phyloP scores from a whole-genome alignment of 371 early-diverging fungal genomes.

The Choanephora cucurbitarum region DNA sequence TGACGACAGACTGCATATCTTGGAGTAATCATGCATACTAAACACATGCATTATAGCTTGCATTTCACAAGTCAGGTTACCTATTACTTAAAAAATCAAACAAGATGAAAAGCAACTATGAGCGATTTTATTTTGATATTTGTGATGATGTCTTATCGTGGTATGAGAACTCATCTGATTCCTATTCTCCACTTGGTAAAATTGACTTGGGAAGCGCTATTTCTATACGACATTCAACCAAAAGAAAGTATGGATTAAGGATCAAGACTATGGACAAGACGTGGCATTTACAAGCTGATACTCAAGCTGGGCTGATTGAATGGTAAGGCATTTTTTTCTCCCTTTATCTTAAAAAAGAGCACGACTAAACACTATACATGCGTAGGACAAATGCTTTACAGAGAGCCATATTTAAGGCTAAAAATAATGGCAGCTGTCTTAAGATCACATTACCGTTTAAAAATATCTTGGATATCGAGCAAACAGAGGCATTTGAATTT shows the following conservation, averaged over 20 bases:
- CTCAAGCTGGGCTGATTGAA: slow-evolving; percentile 50
- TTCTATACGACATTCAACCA: slow-evolving; percentile 52
- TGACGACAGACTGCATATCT: background rate
- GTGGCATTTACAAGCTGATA: slow-evolving; percentile 61
- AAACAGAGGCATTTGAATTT: slow-evolving; percentile 58
- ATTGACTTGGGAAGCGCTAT: slow-evolving; percentile 70
- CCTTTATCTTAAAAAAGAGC: background rate
- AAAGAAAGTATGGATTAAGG: slow-evolving; percentile 56
- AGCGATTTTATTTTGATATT: slow-evolving; percentile 72
- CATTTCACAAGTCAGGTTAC: slow-evolving; percentile 65
- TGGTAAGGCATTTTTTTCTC: too few species aligned
- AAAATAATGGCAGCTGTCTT: slow-evolving; percentile 64
- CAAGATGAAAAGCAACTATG: slow-evolving; percentile 43
- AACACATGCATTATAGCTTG: slow-evolving; percentile 34
- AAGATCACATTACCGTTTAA: slow-evolving; percentile 61
- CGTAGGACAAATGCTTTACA: slow-evolving; percentile 60
- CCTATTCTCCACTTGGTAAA: slow-evolving; percentile 69
- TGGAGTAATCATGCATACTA: background rate
- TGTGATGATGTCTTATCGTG: slow-evolving; percentile 64
- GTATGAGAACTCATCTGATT: slow-evolving; percentile 64
- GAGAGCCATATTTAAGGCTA: slow-evolving; percentile 65
- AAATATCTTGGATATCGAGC: slow-evolving; percentile 62
- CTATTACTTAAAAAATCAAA: slow-evolving; percentile 52
- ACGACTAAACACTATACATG: background rate
- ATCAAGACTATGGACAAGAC: slow-evolving; percentile 57